Percentiles rank a stretch among this genome's conserved stretches.
phyloP scores from a whole-genome alignment of 2,329 filamentous ascomycete species.

The Colletotrichum magnum region DNA sequence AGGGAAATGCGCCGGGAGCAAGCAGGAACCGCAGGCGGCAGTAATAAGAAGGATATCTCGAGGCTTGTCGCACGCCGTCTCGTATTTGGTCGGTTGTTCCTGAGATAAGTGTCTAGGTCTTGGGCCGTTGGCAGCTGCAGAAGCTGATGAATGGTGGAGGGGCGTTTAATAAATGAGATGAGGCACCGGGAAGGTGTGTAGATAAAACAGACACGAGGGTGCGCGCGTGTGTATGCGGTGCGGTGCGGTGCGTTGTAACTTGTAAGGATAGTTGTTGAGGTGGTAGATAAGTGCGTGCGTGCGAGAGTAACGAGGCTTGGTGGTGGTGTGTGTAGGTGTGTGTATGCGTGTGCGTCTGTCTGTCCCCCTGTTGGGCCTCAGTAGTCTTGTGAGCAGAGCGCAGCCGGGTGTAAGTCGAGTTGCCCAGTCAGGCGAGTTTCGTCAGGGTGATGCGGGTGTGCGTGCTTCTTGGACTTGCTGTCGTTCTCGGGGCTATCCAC shows the following conservation, averaged over 20 bases:
- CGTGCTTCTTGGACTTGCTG: conserved; percentile 33
- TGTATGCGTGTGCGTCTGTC: conserved; percentile 11
- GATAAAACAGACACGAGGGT: conserved; percentile 14
- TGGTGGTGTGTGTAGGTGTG: conserved; percentile 9
- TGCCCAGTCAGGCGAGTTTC: conserved; percentile 35
- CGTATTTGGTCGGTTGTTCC: conserved; percentile 29
- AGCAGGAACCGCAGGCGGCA: conserved; percentile 6
- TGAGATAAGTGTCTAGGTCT: conserved; percentile 34
- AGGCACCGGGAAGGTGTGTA: conserved; percentile 24
- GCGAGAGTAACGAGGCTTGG: conserved; percentile 8
- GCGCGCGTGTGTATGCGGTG: background rate
- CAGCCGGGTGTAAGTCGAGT: conserved; percentile 28
- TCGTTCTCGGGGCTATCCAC: conserved; percentile 34
- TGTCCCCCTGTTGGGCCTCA: conserved; percentile 29
- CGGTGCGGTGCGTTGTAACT: background rate
- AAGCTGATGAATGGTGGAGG: conserved; percentile 30
- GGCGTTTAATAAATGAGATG: conserved; percentile 31
- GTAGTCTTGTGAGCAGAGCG: conserved; percentile 33
- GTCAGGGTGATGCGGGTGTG: conserved; percentile 36
- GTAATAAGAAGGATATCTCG: conserved; percentile 13
- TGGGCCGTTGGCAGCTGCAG: conserved; percentile 37
- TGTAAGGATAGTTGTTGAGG: conserved; percentile 9
- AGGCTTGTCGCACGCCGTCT: conserved; percentile 30
- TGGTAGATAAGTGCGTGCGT: conserved; percentile 28
- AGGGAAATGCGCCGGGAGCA: conserved; percentile 27